phyloP scores from a whole-genome alignment of 1,139 yeast species.

The Taphrina betulina region DNA sequence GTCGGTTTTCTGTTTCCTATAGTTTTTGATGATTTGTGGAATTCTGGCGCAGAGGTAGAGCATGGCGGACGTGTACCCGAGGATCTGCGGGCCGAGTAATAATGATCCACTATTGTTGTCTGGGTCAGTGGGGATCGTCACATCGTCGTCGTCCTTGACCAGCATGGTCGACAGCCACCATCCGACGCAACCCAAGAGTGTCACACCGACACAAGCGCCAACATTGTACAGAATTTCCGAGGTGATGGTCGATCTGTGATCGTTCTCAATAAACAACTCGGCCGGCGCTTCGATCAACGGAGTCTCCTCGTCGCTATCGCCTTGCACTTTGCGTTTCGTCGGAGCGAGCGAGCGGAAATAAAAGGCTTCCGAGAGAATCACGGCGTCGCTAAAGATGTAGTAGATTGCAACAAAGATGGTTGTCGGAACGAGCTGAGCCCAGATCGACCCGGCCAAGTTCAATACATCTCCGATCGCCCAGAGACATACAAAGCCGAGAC shows the following conservation, averaged over 20 bases:
- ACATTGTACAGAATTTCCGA: conserved; percentile 7
- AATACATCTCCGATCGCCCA: conserved; percentile 76
- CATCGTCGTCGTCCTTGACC: background rate
- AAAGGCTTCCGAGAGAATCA: conserved; percentile 61
- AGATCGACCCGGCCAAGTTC: conserved; percentile 65
- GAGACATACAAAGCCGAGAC: conserved; percentile 64
- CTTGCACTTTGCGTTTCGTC: background rate
- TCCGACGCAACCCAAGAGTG: conserved; percentile 11
- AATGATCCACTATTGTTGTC: conserved; percentile 28
- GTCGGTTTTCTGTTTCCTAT: conserved; percentile 64
- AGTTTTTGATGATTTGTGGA: conserved; percentile 75
- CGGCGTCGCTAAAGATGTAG: conserved; percentile 80
- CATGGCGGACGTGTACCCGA: conserved; percentile 70
- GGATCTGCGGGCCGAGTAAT: conserved; percentile 55
- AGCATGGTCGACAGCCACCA: conserved; percentile 35
- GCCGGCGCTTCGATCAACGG: conserved; percentile 7
- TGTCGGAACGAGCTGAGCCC: conserved; percentile 72
- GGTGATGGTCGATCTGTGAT: background rate
- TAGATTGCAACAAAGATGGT: conserved; percentile 76
- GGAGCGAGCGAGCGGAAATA: conserved; percentile 47
- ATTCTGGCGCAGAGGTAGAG: conserved; percentile 73
- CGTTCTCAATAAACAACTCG: background rate
- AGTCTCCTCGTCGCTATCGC: background rate
- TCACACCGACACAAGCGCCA: conserved; percentile 10
- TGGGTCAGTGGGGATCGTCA: conserved; percentile 36